These are phyloP conservation scores for Physcia stellaris DNA, from an alignment of 495 filamentous ascomycete species.

Conservation along the genomic window DNA sequence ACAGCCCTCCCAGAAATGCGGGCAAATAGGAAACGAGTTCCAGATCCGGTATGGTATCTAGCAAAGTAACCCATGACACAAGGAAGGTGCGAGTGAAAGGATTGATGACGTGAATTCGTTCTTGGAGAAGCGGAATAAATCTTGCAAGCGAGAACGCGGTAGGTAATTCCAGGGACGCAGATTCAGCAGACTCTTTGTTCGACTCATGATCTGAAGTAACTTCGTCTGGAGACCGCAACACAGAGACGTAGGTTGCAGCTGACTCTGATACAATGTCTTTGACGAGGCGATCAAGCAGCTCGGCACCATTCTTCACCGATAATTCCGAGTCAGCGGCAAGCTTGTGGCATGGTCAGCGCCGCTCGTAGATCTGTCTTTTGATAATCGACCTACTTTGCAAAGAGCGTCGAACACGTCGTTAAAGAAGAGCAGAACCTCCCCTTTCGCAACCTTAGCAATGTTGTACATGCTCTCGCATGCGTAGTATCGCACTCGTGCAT, in stretches of 20 bases:
- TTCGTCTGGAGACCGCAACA: constrained; percentile 47
- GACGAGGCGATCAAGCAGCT: constrained; percentile 86
- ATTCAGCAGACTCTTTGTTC: constrained; percentile 34
- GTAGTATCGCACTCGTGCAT: constrained; percentile 96
- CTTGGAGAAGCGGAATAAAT: constrained; percentile 87
- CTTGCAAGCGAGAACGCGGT: constrained; percentile 84
- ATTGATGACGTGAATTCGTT: constrained; percentile 84
- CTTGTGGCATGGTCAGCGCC: constrained; percentile 29
- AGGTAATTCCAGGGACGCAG: constrained; percentile 44
- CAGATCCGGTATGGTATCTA: constrained; percentile 94
- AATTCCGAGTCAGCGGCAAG: constrained; percentile 91
- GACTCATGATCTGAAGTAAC: constrained; percentile 30
- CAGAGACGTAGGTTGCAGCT: constrained; percentile 85
- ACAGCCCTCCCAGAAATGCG: constrained; percentile 78
- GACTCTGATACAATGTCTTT: constrained; percentile 98
- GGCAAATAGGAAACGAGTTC: constrained; percentile 89
- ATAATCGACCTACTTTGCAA: constrained; percentile 57
- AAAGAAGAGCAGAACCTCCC: constrained; percentile 90
- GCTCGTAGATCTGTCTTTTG: neutral
- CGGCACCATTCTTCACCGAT: constrained; percentile 96
- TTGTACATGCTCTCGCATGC: constrained; percentile 99
- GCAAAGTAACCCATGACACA: constrained; percentile 86
- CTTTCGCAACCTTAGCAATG: constrained; percentile 97
- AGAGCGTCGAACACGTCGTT: constrained; percentile 96
- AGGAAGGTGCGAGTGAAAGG: constrained; percentile 91